Conservation (phyloP, 108 stramenopile genomes). For the Bacterosira constricta region DNA sequence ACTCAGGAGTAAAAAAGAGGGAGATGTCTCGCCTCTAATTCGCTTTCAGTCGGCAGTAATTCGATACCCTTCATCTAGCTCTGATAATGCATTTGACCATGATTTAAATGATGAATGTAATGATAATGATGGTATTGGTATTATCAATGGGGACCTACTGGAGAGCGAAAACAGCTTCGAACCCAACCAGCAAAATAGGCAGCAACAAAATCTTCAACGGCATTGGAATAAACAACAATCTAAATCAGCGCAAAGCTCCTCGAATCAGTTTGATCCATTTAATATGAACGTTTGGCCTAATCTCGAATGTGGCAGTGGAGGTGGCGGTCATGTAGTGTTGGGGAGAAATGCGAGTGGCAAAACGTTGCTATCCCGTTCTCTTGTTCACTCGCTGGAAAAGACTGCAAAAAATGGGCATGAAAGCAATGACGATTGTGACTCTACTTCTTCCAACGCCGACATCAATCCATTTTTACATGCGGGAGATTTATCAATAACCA, state of each 20-base stretch:
- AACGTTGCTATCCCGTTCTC: conserved; percentile 34
- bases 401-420: not conserved
- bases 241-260: not conserved
- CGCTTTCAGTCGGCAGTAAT: conserved; percentile 25
- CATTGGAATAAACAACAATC: not conserved
- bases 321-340: conserved; percentile 63
- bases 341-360: conserved; percentile 62
- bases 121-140: too few relatives aligned
- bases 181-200: not conserved
- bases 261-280: not conserved
- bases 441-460: not conserved
- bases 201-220: not conserved
- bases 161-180: not conserved
- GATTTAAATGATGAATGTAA: too few relatives aligned
- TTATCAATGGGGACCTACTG: not conserved
- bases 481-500: conserved; percentile 14
- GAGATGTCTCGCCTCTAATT: conserved; percentile 3
- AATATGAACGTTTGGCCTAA: conserved; percentile 38
- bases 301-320: conserved; percentile 21
- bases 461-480: conserved; percentile 23
- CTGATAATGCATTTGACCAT: too few relatives aligned
- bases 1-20: too few relatives aligned
- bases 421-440: not conserved
- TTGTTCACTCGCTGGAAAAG: not conserved
- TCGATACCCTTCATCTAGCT: conserved; percentile 9